Base-by-base conservation (phyloP, 1,139 yeast genomes). In the Magnusiomyces sp. region DNA sequence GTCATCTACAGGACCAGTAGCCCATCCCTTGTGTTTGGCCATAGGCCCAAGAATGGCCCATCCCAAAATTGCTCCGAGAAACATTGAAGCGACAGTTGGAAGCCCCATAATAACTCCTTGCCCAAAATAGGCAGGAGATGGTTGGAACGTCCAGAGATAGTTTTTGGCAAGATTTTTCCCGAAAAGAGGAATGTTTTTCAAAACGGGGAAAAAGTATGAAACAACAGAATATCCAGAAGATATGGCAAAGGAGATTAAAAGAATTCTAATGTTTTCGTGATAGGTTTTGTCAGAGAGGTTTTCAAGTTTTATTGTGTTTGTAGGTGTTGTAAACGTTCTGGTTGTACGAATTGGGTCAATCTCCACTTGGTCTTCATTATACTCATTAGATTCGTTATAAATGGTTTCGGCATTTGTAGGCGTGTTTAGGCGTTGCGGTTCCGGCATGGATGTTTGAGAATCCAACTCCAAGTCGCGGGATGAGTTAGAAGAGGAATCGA, bases 51-150 rank as follows among this genome's bases (percentile, higher is more conserved):
- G 69, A 1, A 92, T 68, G 0, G 79, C 95, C 98, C 98, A 92
- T 0, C 98, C 98, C 5, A 90, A 60, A 2, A 92, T 58, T 16
- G 95, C 82, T 2, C 98, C 98, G 59, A 88, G 76, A 42, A 92
- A 69, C 97, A 92, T 92, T 55, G 90, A 86, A 2, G 87, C 74
- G 0, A 90, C 95, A 0, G 97, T 90, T 1, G 92, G 89, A 6
- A 88, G 70, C 0, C 98, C 98, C 98, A 92, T 92, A 50, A 92
- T 92, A 43, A 92, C 89, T 2, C 98, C 98, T 66, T 92, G 98
- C 2, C 98, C 98, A 40, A 92, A 77, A 64, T 92, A 92, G 0
- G 98, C 97, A 0, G 98, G 97, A 0, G 97, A 88, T 0, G 97
- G 96, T 64, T 92, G 96, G 53, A 92, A 77, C 51, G 86, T 81